These are phyloP conservation scores for Solanum hybrid DNA, from an alignment of 305 asterid genomes.

Conservation along the genomic window DNA sequence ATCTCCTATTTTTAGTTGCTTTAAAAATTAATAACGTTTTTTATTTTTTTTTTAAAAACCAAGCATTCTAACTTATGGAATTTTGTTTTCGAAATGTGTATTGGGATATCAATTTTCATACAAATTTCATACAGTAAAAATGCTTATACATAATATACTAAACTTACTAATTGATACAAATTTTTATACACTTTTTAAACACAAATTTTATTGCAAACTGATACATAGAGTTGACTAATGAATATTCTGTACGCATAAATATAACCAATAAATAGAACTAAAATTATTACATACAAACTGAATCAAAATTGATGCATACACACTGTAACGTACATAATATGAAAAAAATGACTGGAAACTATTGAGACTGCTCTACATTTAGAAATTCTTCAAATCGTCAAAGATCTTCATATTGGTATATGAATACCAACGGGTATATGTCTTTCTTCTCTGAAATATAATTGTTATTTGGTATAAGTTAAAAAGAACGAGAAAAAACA, in stretches of 20 bases:
- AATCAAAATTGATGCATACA: background rate
- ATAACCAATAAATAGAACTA: background rate
- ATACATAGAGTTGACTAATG: background rate
- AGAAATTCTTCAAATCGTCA: no score
- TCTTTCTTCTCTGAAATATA: no score
- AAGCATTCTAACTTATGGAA: background rate
- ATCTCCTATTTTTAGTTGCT: background rate
- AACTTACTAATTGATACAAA: background rate
- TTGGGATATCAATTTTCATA: background rate
- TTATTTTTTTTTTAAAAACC: no score
- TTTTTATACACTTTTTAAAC: background rate
- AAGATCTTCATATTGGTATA: no score
- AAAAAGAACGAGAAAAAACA: background rate
- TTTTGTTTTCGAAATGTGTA: background rate
- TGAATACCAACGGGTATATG: fast-evolving
- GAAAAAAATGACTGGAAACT: background rate
- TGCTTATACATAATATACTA: background rate
- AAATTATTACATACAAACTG: background rate
- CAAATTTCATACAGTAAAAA: background rate
- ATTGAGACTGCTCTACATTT: no score
- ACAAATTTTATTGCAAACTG: background rate
- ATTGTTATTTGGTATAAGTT: no score
- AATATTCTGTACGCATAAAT: no score
- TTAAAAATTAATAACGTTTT: background rate
- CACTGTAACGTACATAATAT: background rate